Percentiles rank a stretch among this genome's conserved stretches.
Conservation (phyloP, 306 rosid species). For the Aeschynomene evenia region DNA sequence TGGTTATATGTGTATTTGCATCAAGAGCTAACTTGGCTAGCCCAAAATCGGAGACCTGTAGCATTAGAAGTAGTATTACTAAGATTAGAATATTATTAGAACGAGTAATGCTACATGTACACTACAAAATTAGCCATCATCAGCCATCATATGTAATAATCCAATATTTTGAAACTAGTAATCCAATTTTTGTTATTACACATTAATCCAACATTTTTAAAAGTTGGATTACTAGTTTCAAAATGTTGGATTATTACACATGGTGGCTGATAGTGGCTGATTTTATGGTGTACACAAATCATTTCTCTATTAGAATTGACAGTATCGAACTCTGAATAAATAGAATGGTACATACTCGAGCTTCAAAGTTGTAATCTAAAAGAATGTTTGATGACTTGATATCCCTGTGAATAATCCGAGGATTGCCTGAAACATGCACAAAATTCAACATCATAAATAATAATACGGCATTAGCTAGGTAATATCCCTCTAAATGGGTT, state of each 20-base stretch:
- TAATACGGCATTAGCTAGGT: neutral
- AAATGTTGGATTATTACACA: too few species aligned
- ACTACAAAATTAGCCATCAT: too few species aligned
- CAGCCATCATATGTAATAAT: too few species aligned
- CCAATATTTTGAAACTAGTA: too few species aligned
- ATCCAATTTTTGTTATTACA: too few species aligned
- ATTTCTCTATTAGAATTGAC: too few species aligned
- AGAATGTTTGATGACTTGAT: constrained; percentile 97
- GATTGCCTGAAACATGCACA: constrained; percentile 63
- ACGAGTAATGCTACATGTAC: constrained; percentile 3
- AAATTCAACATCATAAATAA: constrained; percentile 22
- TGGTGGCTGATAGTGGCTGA: too few species aligned
- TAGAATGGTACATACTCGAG: constrained; percentile 53
- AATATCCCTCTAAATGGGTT: neutral
- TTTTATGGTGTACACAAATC: too few species aligned
- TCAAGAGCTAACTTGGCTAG: constrained; percentile 86
- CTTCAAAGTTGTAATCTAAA: constrained; percentile 75
- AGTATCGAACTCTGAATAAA: constrained; percentile 9
- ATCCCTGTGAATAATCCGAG: constrained; percentile 94
- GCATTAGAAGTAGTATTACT: constrained; percentile 9
- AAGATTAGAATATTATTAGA: constrained; percentile 11
- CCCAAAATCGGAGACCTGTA: constrained; percentile 94
- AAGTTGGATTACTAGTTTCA: too few species aligned
- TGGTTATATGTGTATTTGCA: constrained; percentile 67
- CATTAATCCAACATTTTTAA: too few species aligned